These are phyloP conservation scores for Yamadazyma philogaea DNA, from an alignment of 805 yeast species.

Conservation along the genomic window DNA sequence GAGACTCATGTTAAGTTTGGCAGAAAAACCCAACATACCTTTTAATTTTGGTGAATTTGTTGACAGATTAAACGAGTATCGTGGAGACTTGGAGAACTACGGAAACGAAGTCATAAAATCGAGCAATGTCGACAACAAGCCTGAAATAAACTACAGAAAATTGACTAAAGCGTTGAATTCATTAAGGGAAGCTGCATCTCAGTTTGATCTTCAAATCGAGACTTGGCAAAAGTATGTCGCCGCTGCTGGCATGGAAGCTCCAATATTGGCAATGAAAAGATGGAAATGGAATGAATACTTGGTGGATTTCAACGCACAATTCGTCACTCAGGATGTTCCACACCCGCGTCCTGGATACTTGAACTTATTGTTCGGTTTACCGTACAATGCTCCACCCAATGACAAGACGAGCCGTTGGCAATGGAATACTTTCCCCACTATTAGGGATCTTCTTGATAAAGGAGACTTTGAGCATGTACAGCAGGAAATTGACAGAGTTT, in stretches of 20 bases:
- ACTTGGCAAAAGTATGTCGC: constrained; percentile 57
- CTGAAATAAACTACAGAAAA: constrained; percentile 21
- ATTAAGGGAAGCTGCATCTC: constrained; percentile 36
- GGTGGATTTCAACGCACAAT: constrained; percentile 50
- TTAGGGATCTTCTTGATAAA: constrained; percentile 61
- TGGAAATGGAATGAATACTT: constrained; percentile 80
- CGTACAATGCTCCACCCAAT: constrained; percentile 50
- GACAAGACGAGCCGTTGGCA: constrained; percentile 30
- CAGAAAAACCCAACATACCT: constrained; percentile 77
- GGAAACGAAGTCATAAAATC: constrained; percentile 17
- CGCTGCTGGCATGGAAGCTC: constrained; percentile 63
- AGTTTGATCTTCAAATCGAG: constrained; percentile 50
- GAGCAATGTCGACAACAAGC: constrained; percentile 13
- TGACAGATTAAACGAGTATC: constrained; percentile 39
- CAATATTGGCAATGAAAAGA: constrained; percentile 65
- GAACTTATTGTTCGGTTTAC: constrained; percentile 69
- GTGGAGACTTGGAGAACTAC: constrained; percentile 46
- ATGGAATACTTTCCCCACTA: constrained; percentile 71
- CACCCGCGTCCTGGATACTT: constrained; percentile 60
- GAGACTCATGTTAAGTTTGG: constrained; percentile 51
- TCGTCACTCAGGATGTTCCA: constrained; percentile 43
- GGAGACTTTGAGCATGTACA: constrained; percentile 55
- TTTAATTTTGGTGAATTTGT: constrained; percentile 52
- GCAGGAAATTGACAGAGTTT: constrained; percentile 44
- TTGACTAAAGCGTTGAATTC: constrained; percentile 24